Evolutionary conservation across 192 early-diverging fungal genomes (phyloP).

Genomic region (Allomyces arbusculus): DNA sequence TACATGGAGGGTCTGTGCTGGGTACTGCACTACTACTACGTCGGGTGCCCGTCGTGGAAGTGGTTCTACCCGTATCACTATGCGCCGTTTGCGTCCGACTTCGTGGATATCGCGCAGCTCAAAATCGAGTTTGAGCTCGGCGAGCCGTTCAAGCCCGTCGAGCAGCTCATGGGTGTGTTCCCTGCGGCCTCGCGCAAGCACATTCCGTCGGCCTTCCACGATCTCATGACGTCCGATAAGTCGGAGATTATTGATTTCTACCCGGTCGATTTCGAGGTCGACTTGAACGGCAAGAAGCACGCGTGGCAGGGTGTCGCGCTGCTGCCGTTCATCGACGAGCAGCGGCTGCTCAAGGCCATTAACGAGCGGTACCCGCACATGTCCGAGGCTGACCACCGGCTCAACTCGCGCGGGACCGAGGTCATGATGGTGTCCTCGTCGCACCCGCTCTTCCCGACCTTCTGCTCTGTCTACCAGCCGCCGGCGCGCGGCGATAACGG

Average conservation of each 20-base stretch:
- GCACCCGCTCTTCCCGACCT: neutral
- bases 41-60: slow-evolving; percentile 86
- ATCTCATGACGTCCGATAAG: slow-evolving; percentile 58
- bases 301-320: slow-evolving; percentile 96
- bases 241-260: slow-evolving; percentile 94
- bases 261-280: slow-evolving; percentile 70
- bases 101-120: slow-evolving; percentile 4
- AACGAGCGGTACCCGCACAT: slow-evolving; percentile 2
- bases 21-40: slow-evolving; percentile 93
- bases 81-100: slow-evolving; percentile 78
- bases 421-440: neutral
- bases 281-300: slow-evolving; percentile 96
- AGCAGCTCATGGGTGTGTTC: slow-evolving; percentile 97
- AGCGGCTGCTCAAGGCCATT: slow-evolving; percentile 67
- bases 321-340: slow-evolving; percentile 87
- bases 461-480: neutral
- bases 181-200: slow-evolving; percentile 67
- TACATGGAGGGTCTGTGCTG: slow-evolving; percentile 90
- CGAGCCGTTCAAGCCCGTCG: slow-evolving; percentile 79
- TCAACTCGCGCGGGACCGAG: neutral
- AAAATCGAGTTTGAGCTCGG: slow-evolving; percentile 58
- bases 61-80: slow-evolving; percentile 99
- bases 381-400: neutral
- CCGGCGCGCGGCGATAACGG: neutral
- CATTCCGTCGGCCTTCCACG: slow-evolving; percentile 60